Evolutionary conservation across 2,329 filamentous ascomycete species (phyloP), one percentile per base, ranked within the genome.

Genomic region (Eutypa lata): DNA sequence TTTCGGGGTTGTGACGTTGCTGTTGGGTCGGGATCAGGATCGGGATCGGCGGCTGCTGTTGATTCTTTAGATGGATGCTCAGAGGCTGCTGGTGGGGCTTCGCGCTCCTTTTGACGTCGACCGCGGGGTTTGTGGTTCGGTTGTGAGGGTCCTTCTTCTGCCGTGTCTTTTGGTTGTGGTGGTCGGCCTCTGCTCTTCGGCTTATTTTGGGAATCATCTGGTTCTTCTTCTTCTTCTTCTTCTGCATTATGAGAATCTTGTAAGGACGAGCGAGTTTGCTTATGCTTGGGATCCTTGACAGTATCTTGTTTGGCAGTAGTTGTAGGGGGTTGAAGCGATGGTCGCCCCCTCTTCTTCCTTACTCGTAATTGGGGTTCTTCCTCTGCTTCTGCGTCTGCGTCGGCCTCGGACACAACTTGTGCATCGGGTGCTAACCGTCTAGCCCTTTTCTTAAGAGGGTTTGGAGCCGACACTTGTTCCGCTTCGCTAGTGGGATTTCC

Each of bases 271-370:
- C 42, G 42, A 16, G 14, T 24, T n/a, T 13, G 22, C 21, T 18
- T 45, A 19, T 50, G 22, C 44, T 50, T 53, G 13, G 40, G 31
- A n/a, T 6, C 11, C 42, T 4, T 1, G 10, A 14, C n/a, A 28
- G 21, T 3, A 16, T n/a, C 22, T 28, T 45, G 42, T 19, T 18
- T 21, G 13, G 13, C 7, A 16, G 42, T 5, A 21, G 28, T 37
- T 42, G 56, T 26, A 26, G 52, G 21, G 5, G 55, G 54, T 13
- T 55, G 51, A 14, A 56, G 57, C 3, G 66, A 49, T 14, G 71
- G 69, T 22, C 65, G 62, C n/a, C 57, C 59, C 38, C 58, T 65
- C 50, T 61, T 63, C 35, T 55, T 57, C 49, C 57, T 57, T 3
- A 51, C 50, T 49, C 61, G 50, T 31, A 47, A 31, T 19, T 18